Conservation (phyloP, 2,329 filamentous ascomycete species). For the Trichocomaceae sp. region DNA sequence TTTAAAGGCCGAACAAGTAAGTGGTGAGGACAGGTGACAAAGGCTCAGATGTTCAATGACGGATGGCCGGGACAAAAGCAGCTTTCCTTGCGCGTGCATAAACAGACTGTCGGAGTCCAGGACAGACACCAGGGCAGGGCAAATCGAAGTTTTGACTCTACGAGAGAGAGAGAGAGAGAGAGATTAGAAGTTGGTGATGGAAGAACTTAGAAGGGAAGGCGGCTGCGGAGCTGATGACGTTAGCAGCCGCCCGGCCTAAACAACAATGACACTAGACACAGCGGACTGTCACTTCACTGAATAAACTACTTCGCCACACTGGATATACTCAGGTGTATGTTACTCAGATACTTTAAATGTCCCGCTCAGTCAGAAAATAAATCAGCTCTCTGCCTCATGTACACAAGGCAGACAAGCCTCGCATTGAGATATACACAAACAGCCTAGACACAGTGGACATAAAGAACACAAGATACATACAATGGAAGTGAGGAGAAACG, state of each 20-base stretch:
- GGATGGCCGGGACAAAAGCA: neutral
- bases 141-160: neutral
- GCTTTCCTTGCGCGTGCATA: neutral
- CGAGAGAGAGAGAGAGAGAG: neutral
- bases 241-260: slow-evolving; percentile 7
- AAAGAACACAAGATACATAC: neutral
- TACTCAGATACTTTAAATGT: too few relatives aligned
- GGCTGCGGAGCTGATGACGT: slow-evolving; percentile 17
- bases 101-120: too few relatives aligned
- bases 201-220: slow-evolving; percentile 8
- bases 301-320: too few relatives aligned
- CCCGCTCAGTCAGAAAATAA: too few relatives aligned
- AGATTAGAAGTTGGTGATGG: neutral
- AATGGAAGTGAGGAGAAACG: slow-evolving; percentile 13
- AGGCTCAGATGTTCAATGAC: slow-evolving; percentile 1
- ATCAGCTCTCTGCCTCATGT: neutral
- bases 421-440: neutral
- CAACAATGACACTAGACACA: too few relatives aligned
- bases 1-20: slow-evolving; percentile 4
- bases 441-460: neutral
- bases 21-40: neutral
- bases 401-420: neutral
- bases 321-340: too few relatives aligned
- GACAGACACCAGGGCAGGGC: neutral
- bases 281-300: too few relatives aligned